phyloP scores from a whole-genome alignment of 768 basidiomycete species.

The Austroboletus festivus region DNA sequence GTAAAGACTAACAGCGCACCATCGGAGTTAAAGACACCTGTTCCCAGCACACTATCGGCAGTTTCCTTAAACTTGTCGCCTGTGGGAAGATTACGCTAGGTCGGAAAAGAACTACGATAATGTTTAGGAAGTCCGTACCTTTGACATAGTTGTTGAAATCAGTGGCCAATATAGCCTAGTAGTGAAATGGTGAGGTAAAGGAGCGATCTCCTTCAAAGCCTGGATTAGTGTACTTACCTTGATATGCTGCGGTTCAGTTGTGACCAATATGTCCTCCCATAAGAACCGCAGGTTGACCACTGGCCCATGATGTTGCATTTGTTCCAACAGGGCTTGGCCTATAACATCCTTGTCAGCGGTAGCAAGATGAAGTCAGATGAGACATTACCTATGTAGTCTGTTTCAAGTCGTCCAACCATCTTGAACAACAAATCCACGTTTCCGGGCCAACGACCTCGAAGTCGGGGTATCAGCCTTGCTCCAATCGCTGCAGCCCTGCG shows the following conservation, averaged over 20 bases:
- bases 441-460: slow-evolving; percentile 39
- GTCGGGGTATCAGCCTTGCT: slow-evolving; percentile 41
- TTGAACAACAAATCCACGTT: slow-evolving; percentile 44
- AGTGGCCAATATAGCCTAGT: slow-evolving; percentile 45
- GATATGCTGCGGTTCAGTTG: slow-evolving; percentile 51
- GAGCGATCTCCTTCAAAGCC: not conserved
- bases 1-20: slow-evolving; percentile 33
- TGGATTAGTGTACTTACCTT: slow-evolving; percentile 33
- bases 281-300: slow-evolving; percentile 44
- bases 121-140: slow-evolving; percentile 34
- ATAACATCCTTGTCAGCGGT: slow-evolving; percentile 43
- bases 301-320: slow-evolving; percentile 32
- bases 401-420: slow-evolving; percentile 37
- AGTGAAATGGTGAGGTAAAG: not conserved
- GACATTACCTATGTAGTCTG: slow-evolving; percentile 37
- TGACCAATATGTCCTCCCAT: slow-evolving; percentile 46
- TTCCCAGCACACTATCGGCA: slow-evolving; percentile 51
- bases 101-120: not conserved
- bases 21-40: slow-evolving; percentile 69
- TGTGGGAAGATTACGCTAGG: not conserved
- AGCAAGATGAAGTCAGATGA: slow-evolving; percentile 41
- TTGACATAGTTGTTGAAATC: slow-evolving; percentile 60
- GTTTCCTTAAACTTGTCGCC: slow-evolving; percentile 37
- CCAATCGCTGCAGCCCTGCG: slow-evolving; percentile 41
- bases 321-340: slow-evolving; percentile 23